phyloP scores from a whole-genome alignment of 148 eudicot genomes.

The Bassia scoparia region DNA sequence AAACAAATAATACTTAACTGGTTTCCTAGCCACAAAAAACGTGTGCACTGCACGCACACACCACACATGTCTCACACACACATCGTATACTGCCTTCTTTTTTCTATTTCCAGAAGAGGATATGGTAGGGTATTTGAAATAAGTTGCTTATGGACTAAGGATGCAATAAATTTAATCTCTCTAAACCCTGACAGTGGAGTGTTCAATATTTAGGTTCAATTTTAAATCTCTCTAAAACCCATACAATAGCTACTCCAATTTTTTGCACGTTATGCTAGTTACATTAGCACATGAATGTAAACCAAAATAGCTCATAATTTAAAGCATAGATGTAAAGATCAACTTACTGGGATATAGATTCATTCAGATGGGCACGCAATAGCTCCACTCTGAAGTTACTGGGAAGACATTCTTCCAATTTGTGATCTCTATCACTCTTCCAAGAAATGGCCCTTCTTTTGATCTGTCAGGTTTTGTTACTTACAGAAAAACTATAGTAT shows the following conservation, averaged over 20 bases:
- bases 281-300: not conserved
- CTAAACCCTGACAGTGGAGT: no score
- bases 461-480: conserved; percentile 41
- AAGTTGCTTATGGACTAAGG: not conserved
- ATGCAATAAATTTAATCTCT: no score
- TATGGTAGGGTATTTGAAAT: not conserved
- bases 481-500: conserved; percentile 69
- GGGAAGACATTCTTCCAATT: conserved; percentile 84
- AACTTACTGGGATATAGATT: conserved; percentile 61
- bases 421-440: conserved; percentile 95
- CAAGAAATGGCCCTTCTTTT: conserved; percentile 81
- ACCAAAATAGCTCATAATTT: no score
- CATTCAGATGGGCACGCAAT: conserved; percentile 58
- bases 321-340: not conserved
- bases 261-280: not conserved
- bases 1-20: no score
- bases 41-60: no score
- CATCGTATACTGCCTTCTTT: not conserved
- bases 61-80: no score
- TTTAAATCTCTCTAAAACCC: not conserved
- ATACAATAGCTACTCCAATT: no score
- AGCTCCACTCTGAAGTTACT: conserved; percentile 69
- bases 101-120: not conserved
- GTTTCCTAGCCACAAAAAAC: no score
- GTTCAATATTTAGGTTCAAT: no score